These are phyloP conservation scores for Mycena citricolor DNA, from an alignment of 1,284 basidiomycete species.

Conservation along the genomic window DNA sequence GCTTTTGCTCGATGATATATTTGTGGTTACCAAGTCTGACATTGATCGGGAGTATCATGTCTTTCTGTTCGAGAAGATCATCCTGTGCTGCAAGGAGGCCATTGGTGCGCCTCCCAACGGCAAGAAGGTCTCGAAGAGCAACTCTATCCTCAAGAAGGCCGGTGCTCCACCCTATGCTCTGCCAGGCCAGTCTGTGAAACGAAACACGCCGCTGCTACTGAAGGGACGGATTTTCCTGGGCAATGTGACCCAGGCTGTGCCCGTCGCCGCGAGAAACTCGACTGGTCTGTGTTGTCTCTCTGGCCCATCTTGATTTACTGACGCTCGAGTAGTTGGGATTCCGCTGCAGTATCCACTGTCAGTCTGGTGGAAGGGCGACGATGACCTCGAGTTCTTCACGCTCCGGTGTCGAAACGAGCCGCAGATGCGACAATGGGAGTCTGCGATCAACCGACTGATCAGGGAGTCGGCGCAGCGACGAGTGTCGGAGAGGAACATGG, in stretches of 20 bases:
- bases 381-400: slow-evolving; percentile 91
- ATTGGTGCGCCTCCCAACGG: slow-evolving; percentile 49
- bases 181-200: slow-evolving; percentile 60
- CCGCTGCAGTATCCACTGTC: slow-evolving; percentile 67
- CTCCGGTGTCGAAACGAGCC: slow-evolving; percentile 93
- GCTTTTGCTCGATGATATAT: slow-evolving; percentile 91
- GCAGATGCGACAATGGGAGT: slow-evolving; percentile 91
- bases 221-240: slow-evolving; percentile 98
- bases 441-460: slow-evolving; percentile 85
- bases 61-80: slow-evolving; percentile 98
- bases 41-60: slow-evolving; percentile 98
- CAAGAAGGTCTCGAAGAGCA: slow-evolving; percentile 68
- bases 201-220: slow-evolving; percentile 80
- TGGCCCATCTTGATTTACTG: slow-evolving; percentile 9
- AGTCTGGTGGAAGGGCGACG: slow-evolving; percentile 93
- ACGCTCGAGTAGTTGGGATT: slow-evolving; percentile 28
- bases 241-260: slow-evolving; percentile 84
- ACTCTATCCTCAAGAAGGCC: slow-evolving; percentile 78
- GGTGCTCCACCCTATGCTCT: slow-evolving; percentile 43
- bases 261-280: slow-evolving; percentile 54
- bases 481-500: slow-evolving; percentile 55
- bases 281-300: slow-evolving; percentile 48
- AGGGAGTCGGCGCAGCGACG: slow-evolving; percentile 65
- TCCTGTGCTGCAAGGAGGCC: slow-evolving; percentile 95
- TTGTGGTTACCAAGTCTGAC: slow-evolving; percentile 94